Evolutionary conservation across 148 eudicot species (phyloP).

Genomic region (Hydrangea macrophylla): DNA sequence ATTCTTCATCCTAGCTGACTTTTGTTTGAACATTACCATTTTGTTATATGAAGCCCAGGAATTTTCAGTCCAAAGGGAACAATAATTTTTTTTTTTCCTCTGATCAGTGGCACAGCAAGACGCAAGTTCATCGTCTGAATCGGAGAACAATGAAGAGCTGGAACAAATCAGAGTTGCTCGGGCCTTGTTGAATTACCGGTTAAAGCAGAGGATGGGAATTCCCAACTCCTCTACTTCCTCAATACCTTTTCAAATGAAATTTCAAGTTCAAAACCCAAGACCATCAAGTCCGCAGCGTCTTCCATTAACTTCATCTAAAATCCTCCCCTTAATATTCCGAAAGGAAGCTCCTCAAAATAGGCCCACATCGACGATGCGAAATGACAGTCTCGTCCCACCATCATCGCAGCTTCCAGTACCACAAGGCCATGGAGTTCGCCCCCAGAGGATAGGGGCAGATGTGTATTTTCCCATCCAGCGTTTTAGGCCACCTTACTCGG

Average conservation of each 20-base stretch:
- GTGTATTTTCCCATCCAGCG: constrained; percentile 67
- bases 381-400: constrained; percentile 29
- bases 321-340: constrained; percentile 61
- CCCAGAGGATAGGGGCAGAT: constrained; percentile 45
- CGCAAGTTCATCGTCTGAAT: constrained; percentile 52
- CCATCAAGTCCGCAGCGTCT: constrained; percentile 69
- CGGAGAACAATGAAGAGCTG: constrained; percentile 67
- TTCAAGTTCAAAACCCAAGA: constrained; percentile 40
- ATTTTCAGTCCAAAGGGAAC: neutral
- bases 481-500: constrained; percentile 41
- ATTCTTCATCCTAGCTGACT: neutral
- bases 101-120: constrained; percentile 68
- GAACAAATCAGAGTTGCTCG: constrained; percentile 78
- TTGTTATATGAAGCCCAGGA: neutral
- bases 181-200: constrained; percentile 58
- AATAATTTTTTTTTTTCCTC: constrained; percentile 2
- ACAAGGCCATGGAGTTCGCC: constrained; percentile 26
- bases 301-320: constrained; percentile 52
- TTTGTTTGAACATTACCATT: neutral
- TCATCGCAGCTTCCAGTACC: constrained; percentile 13
- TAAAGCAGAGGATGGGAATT: constrained; percentile 50
- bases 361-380: constrained; percentile 24
- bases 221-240: constrained; percentile 30
- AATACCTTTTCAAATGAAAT: constrained; percentile 50
- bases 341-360: constrained; percentile 44